Evolutionary conservation across 2,329 filamentous ascomycete species (phyloP).

Genomic region (Pyrenochaeta sp.): DNA sequence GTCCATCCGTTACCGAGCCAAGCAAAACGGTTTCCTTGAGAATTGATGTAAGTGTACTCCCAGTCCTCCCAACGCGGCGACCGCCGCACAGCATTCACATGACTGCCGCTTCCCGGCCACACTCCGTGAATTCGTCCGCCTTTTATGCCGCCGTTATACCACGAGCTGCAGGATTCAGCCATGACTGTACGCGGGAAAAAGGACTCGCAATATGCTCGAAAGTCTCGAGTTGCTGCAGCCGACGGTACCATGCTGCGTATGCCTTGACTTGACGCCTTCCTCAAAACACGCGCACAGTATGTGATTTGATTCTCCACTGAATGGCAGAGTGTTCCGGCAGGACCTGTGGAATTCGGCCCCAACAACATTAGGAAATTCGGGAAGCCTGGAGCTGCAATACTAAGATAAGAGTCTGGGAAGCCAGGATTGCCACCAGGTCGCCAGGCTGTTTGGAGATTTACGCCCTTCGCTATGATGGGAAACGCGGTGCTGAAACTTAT

Average conservation of each 20-base stretch:
- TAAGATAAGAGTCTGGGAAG: conserved; percentile 38
- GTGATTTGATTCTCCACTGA: conserved; percentile 69
- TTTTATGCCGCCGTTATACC: conserved; percentile 68
- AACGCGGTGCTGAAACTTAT: conserved; percentile 27
- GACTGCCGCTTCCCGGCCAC: conserved; percentile 71
- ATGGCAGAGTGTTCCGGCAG: conserved; percentile 70
- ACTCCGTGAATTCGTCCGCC: conserved; percentile 69
- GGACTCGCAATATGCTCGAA: conserved; percentile 60
- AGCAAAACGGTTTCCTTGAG: conserved; percentile 58
- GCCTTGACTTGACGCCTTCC: conserved; percentile 68
- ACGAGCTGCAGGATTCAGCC: conserved; percentile 68
- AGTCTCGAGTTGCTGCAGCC: conserved; percentile 66
- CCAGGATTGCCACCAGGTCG: conserved; percentile 51
- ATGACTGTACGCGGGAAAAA: conserved; percentile 60
- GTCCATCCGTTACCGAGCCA: conserved; percentile 74
- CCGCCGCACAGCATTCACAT: conserved; percentile 64
- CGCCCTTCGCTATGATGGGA: conserved; percentile 34
- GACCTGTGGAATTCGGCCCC: conserved; percentile 63
- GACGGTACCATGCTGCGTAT: conserved; percentile 67
- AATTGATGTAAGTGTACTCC: conserved; percentile 56
- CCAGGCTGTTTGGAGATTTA: conserved; percentile 34
- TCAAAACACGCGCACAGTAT: conserved; percentile 69
- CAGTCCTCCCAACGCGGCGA: conserved; percentile 64
- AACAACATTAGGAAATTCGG: conserved; percentile 61
- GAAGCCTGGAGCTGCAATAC: conserved; percentile 32